These are phyloP conservation scores for Babesia ovis DNA, from an alignment of 169 alveolate genomes.

Conservation along the genomic window DNA sequence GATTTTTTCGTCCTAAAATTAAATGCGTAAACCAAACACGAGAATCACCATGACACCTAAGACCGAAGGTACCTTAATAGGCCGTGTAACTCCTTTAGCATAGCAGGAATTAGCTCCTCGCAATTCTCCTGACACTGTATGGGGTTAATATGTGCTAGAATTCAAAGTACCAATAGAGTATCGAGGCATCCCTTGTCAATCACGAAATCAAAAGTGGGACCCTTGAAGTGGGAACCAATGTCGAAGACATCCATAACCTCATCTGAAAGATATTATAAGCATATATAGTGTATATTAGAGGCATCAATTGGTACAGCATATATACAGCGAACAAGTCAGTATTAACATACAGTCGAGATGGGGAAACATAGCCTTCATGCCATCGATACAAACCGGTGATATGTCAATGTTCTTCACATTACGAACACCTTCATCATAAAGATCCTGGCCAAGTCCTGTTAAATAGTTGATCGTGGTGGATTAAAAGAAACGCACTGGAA, in stretches of 20 bases:
- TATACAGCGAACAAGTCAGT: not conserved
- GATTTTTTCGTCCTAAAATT: too few relatives aligned
- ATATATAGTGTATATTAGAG: not conserved
- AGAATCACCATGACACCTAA: not conserved
- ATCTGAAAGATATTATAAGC: slow-evolving; percentile 10
- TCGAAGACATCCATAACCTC: slow-evolving; percentile 43
- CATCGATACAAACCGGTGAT: slow-evolving; percentile 45
- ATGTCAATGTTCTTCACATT: slow-evolving; percentile 44
- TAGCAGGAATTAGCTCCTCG: slow-evolving; percentile 30
- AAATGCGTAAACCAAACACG: not conserved
- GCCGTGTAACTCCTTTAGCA: slow-evolving; percentile 24
- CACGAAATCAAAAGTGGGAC: slow-evolving; percentile 64
- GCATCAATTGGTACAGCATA: not conserved
- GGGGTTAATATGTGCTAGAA: not conserved
- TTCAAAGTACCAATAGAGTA: slow-evolving; percentile 52
- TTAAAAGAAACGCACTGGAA: slow-evolving; percentile 20
- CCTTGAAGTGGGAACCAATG: slow-evolving; percentile 33
- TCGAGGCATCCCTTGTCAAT: slow-evolving; percentile 81
- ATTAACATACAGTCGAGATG: slow-evolving; percentile 44
- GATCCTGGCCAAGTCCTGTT: slow-evolving; percentile 51
- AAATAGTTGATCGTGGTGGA: not conserved
- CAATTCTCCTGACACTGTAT: slow-evolving; percentile 45
- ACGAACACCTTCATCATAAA: slow-evolving; percentile 37
- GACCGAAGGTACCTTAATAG: slow-evolving; percentile 19
- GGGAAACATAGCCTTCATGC: slow-evolving; percentile 48